phyloP scores from a whole-genome alignment of 2,329 filamentous ascomycete species.

The Colletotrichum shisoi region DNA sequence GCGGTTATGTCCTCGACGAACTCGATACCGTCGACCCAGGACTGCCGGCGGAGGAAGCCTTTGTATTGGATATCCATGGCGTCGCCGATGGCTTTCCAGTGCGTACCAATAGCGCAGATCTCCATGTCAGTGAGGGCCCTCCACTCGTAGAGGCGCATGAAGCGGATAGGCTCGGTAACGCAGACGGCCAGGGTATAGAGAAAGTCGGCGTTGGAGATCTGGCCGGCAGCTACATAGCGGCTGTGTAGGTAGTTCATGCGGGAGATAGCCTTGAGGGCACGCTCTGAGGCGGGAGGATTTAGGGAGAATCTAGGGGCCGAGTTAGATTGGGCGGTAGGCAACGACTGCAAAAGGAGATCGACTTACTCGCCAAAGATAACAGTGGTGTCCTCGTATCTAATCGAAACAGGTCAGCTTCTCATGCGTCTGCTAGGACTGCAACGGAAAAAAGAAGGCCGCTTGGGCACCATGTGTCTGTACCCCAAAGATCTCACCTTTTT shows the following conservation, averaged over 20 bases:
- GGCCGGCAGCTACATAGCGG: constrained; percentile 49
- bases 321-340: neutral
- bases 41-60: constrained; percentile 47
- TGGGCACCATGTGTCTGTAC: neutral
- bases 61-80: constrained; percentile 70
- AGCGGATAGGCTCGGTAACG: constrained; percentile 69
- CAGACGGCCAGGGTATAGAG: constrained; percentile 63
- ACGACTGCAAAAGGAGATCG: neutral
- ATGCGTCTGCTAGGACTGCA: neutral
- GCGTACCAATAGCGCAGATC: constrained; percentile 69
- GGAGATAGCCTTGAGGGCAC: constrained; percentile 49
- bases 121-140: constrained; percentile 72
- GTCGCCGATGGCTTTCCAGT: constrained; percentile 77
- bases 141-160: constrained; percentile 75
- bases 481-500: constrained; percentile 47
- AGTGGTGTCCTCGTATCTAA: constrained; percentile 54
- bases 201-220: constrained; percentile 51
- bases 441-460: neutral
- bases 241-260: constrained; percentile 54
- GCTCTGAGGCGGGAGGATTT: constrained; percentile 49
- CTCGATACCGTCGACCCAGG: constrained; percentile 61
- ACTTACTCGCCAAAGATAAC: constrained; percentile 50
- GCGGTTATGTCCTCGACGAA: constrained; percentile 58
- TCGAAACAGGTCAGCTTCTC: neutral
- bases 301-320: constrained; percentile 43